Evolutionary conservation across 78 protist species (phyloP), one percentile per base, ranked within the genome.

Genomic region (Pelomyxa schiedti): DNA sequence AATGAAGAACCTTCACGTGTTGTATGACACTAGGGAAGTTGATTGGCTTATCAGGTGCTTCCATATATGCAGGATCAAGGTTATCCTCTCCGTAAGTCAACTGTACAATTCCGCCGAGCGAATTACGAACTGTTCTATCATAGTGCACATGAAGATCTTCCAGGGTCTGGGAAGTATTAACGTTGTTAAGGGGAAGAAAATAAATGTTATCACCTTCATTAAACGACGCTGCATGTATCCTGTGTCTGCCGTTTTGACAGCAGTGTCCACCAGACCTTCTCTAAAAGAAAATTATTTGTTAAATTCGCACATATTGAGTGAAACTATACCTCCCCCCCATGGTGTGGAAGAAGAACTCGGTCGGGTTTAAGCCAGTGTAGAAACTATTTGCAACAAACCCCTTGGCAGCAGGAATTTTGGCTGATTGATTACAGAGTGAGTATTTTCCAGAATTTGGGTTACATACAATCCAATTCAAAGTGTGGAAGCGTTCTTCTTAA

Each of bases 241-340:
- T 2, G 99, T 96, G 74, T 97, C 99, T 35, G 99, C 99, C 0
- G 99, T 97, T 84, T 97, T 97, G 75, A 97, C 99, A 8, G 99
- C 99, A 0, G 99, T 95, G 82, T 97, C 99, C 22, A 90, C 94
- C 2, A 90, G 87, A 74, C 87, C 87, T 76, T 85, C 90, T 1
- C 90, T 65, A 24, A 8, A 24, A 65, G 28, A n/a, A 65, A 7
- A 4, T 65, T 35, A 8, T n/a, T 4, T 65, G 7, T 65, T 35
- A 36, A n/a, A 7, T 8, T 4, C 35, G 7, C 35, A 38, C 8
- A 4, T 7, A 7, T 4, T 4, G 35, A 7, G 8, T 90, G 83
- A 4, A 8, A 81, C 98, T 98, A 76, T 95, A 97, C 5, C 98
- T 76, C 24, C 98, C 98, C 8, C 93, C 99, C 99, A 98, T 98